A percentile compares a stretch with the other conserved stretches of the same genome.
phyloP scores from a whole-genome alignment of 768 basidiomycete species.

The Podaxis mareebaensis region DNA sequence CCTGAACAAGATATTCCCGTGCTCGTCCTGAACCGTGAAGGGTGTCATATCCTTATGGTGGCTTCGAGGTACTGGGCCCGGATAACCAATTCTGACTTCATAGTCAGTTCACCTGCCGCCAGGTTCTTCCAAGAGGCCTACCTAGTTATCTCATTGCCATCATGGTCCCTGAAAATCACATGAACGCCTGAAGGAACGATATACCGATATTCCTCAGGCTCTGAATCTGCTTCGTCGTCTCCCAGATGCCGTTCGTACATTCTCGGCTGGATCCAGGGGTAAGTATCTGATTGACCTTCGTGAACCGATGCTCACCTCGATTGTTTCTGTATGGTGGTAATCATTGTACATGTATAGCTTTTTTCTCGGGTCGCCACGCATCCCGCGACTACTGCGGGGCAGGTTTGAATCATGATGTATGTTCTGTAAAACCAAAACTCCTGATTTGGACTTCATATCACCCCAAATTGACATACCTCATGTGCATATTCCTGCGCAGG shows the following conservation, averaged over 20 bases:
- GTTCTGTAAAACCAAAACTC: not conserved
- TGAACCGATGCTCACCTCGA: conserved; percentile 17
- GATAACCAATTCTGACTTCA: conserved; percentile 5
- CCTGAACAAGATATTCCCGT: conserved; percentile 61
- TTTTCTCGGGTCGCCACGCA: not conserved
- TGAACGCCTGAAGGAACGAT: conserved; percentile 66
- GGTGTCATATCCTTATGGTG: conserved; percentile 33
- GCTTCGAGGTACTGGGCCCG: conserved; percentile 2
- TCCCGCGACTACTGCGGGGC: not conserved
- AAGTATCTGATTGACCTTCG: not conserved
- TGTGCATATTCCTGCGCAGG: not conserved
- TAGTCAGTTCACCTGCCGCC: not conserved
- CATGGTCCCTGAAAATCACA: conserved; percentile 68
- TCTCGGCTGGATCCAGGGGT: conserved; percentile 9
- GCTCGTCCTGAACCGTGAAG: conserved; percentile 59
- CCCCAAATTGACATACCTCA: not conserved
- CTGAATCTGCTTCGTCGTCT: conserved; percentile 28
- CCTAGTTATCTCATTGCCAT: conserved; percentile 66
- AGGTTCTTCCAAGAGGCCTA: conserved; percentile 23
- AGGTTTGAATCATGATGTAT: not conserved
- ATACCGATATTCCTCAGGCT: conserved; percentile 46
- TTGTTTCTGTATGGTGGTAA: conserved; percentile 19
- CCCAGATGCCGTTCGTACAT: conserved; percentile 14
- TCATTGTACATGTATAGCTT: conserved; percentile 13
- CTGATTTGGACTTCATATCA: not conserved